Base-by-base conservation (phyloP, 2,329 filamentous ascomycete species). In the Ramichloridium luteum region DNA sequence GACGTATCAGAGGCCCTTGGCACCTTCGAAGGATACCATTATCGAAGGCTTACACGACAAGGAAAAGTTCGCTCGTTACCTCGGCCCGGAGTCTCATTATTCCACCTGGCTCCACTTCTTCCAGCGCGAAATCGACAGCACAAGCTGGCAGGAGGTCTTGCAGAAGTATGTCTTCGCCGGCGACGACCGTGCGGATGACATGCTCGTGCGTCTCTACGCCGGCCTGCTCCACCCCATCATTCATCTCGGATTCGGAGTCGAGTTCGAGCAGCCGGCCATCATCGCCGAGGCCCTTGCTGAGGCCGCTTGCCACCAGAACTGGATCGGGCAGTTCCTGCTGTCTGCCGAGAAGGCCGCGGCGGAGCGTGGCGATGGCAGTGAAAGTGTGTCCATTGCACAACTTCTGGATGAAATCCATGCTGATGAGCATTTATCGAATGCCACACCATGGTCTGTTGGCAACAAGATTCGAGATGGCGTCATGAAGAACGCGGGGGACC, bases 221-320 rank as follows among this genome's bases (percentile, higher is more conserved):
- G 77, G 80, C 0, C 68, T 88, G 40, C 45, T 85, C 2, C 83
- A 93, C 49, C 83, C 84, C 2, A 59, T 90, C 11, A 86, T 93
- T 40, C 47, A 93, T 51, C 67, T 93, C 13, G 80, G 84, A 29
- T 93, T 84, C 50, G 85, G 80, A 4, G 52, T 93, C 20, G 84
- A 93, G 51, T 93, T 84, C 61, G 54, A 68, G 6, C 83, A 93
- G 50, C 82, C 82, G 2, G 80, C 80, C 22, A 74, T 93, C 37
- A 67, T 93, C 16, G 82, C 84, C 4, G 73, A 88, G 57, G 84
- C 64, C 1, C 70, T 93, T 12, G 82, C 85, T 1, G 77, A 92
- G 58, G 66, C 79, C 1, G 73, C 78, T 5, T 71, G 84, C 2
- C 82, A 92, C 49, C 59, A 65, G 5, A 58, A 66, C 26, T 68